These are phyloP conservation scores for Gaertneriomyces semiglobifer DNA, from an alignment of 192 early-diverging fungal species.

Conservation along the genomic window DNA sequence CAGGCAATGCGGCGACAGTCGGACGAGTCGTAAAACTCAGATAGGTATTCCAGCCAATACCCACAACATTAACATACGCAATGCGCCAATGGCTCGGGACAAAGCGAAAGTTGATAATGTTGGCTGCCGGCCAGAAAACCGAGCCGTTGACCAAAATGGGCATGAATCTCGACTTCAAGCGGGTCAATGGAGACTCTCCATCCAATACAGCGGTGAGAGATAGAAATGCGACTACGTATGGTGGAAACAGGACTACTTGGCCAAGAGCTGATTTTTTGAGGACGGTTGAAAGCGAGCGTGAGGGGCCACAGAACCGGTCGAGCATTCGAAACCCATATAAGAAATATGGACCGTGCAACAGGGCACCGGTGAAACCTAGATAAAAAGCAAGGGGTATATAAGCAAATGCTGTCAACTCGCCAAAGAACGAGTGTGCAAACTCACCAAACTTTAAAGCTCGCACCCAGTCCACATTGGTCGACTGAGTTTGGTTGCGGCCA, in stretches of 20 bases:
- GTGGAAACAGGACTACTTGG: slow-evolving; percentile 30
- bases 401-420: background rate
- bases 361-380: slow-evolving; percentile 26
- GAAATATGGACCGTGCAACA: slow-evolving; percentile 41
- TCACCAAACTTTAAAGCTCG: slow-evolving; percentile 28
- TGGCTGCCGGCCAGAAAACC: slow-evolving; percentile 33
- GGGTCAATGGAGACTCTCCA: slow-evolving; percentile 10
- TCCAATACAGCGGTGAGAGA: slow-evolving; percentile 17
- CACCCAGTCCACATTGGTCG: slow-evolving; percentile 19
- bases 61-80: slow-evolving; percentile 33
- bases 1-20: background rate
- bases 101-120: slow-evolving; percentile 37
- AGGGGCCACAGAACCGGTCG: slow-evolving; percentile 25
- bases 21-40: slow-evolving; percentile 22
- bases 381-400: background rate
- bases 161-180: slow-evolving; percentile 9
- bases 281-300: slow-evolving; percentile 12
- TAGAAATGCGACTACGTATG: slow-evolving; percentile 17
- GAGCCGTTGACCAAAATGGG: slow-evolving; percentile 29
- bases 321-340: slow-evolving; percentile 25
- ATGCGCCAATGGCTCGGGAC: slow-evolving; percentile 27
- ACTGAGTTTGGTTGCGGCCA: background rate
- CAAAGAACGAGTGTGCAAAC: no score
- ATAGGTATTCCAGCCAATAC: slow-evolving; percentile 41
- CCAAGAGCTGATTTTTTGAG: slow-evolving; percentile 18